Base-by-base conservation (phyloP, 1,284 basidiomycete genomes). In the Sphaerobolus stellatus region DNA sequence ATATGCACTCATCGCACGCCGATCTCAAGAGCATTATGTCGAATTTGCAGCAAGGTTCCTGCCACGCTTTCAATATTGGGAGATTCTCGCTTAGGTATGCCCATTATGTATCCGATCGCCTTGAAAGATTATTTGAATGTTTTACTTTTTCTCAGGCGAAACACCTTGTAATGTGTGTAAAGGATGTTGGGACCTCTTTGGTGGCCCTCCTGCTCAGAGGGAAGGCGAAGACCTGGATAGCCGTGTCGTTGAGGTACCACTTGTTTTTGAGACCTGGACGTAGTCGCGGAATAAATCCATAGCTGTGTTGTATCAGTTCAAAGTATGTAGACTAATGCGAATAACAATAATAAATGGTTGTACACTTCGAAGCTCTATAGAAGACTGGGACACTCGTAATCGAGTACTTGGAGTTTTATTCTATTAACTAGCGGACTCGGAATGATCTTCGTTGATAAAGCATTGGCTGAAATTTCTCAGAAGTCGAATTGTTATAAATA, bases 131-230 rank as follows among this genome's bases (percentile, higher is more conserved):
- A 18, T 38, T 52, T 14, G 8, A 31, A 16, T 52, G 11, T 43
- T 13, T 20, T 29, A 13, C 33, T 27, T n/a, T n/a, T 22, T 30
- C 22, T 31, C 20, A 52, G 53, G 53, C 9, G 88, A 92, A 66
- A 88, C 81, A 60, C 90, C 88, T 16, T 88, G 83, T 66, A 61
- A 87, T 24, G 64, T 91, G 44, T 92, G 90, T 66, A 75, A 63
- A 4, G 76, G 81, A 5, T 92, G 89, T 65, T 91, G 89, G 88
- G 72, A 72, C 56, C 75, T 71, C 56, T 83, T 91, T 78, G 88
- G 88, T 7, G 65, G 30, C 4, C 45, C 52, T n/a, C 47, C 53
- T 20, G n/a, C 24, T 6, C 36, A n/a, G 16, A 41, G 43, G 38
- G 45, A 54, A 33, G 34, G 33, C 27, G 46, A 48, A 9, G 46